Conservation (phyloP, 768 basidiomycete genomes). For the Lactifluus subvellereus region DNA sequence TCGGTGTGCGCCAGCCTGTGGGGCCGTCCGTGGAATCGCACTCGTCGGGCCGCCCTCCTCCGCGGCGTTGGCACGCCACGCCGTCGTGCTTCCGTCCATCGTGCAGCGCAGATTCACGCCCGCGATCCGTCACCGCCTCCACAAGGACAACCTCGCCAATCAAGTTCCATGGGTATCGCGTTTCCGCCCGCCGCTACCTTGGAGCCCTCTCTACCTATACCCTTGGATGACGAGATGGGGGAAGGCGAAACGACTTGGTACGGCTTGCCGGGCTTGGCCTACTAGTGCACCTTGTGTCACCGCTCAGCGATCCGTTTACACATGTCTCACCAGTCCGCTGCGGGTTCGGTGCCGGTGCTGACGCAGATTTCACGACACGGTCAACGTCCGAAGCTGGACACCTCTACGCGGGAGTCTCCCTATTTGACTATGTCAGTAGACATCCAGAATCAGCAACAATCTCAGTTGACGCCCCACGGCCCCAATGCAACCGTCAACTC, state of each 20-base stretch:
- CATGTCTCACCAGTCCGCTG: slow-evolving; percentile 41
- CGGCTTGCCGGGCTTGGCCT: slow-evolving; percentile 61
- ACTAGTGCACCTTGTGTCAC: slow-evolving; percentile 62
- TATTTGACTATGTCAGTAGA: too few relatives aligned
- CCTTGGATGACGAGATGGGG: slow-evolving; percentile 10
- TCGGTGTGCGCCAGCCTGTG: slow-evolving; percentile 62
- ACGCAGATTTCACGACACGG: slow-evolving; percentile 72
- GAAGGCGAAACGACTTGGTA: slow-evolving; percentile 40
- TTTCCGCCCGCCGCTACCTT: neutral
- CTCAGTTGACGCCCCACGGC: too few relatives aligned
- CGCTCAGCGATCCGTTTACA: slow-evolving; percentile 44
- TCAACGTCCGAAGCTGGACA: too few relatives aligned
- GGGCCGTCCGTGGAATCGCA: slow-evolving; percentile 32
- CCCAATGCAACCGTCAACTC: too few relatives aligned
- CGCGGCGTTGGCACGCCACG: neutral
- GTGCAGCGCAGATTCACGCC: slow-evolving; percentile 17
- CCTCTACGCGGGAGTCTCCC: too few relatives aligned
- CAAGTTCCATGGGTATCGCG: slow-evolving; percentile 22
- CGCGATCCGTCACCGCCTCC: slow-evolving; percentile 21
- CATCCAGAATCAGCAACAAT: too few relatives aligned
- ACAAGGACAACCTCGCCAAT: slow-evolving; percentile 26
- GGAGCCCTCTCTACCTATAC: slow-evolving; percentile 8
- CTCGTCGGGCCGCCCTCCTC: slow-evolving; percentile 18
- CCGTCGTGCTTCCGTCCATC: slow-evolving; percentile 13
- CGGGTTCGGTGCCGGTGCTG: slow-evolving; percentile 37